Evolutionary conservation across 148 eudicot species (phyloP).

Genomic region (Limonium bicolor): DNA sequence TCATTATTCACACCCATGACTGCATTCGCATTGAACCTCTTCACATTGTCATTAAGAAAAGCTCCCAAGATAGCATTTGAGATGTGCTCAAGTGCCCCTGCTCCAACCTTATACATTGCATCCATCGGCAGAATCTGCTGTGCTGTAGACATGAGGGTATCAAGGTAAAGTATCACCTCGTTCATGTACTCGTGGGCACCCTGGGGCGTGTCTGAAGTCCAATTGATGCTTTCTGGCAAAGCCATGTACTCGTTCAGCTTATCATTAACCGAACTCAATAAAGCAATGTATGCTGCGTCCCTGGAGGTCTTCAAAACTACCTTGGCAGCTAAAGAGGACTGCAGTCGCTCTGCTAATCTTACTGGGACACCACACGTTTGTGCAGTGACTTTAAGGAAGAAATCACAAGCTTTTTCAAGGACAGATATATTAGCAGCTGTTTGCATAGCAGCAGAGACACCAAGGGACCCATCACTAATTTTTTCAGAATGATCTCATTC

Average conservation of each 20-base stretch:
- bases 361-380: constrained; percentile 59
- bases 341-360: constrained; percentile 47
- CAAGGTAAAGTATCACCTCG: constrained; percentile 63
- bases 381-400: constrained; percentile 64
- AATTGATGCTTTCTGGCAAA: constrained; percentile 55
- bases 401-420: constrained; percentile 80
- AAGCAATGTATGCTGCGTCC: constrained; percentile 71
- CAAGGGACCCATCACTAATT: constrained; percentile 44
- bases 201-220: constrained; percentile 57
- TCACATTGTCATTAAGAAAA: constrained; percentile 68
- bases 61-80: constrained; percentile 53
- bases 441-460: constrained; percentile 90
- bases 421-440: constrained; percentile 79
- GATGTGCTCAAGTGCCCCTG: constrained; percentile 86
- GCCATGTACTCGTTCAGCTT: constrained; percentile 61
- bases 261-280: constrained; percentile 47
- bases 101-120: constrained; percentile 75
- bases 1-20: constrained; percentile 54
- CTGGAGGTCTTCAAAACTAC: constrained; percentile 71
- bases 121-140: constrained; percentile 77
- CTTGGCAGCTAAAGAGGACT: constrained; percentile 55
- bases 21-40: constrained; percentile 77
- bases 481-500: constrained; percentile 57
- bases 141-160: constrained; percentile 67
- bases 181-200: constrained; percentile 48